Base-by-base conservation (phyloP, 768 basidiomycete species). In the Lyophyllum decastes region DNA sequence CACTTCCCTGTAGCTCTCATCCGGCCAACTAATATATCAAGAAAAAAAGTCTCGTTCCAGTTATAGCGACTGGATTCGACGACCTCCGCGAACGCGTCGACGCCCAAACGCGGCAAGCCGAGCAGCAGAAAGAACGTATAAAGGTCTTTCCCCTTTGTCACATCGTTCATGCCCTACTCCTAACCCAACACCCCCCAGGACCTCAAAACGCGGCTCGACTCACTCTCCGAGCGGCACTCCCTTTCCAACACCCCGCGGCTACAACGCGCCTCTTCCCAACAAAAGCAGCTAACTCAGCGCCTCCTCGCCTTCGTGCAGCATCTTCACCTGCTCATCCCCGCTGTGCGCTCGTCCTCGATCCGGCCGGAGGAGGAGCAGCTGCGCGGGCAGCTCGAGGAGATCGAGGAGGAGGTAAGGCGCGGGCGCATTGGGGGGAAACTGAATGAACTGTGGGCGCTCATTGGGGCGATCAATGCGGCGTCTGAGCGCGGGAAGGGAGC, bases 401-500 rank as follows among this genome's bases (percentile, higher is more conserved):
- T 93, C 49, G 85, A 88, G 65, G 87, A 87, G 52, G 91, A 93
- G 68, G 67, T 93, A 58, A 82, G 83, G 49, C 72, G 73, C 54
- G 84, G 88, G 51, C 73, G 88, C 65, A 77, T 89, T 73, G 81
- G 83, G 33, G 86, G 86, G 44, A 90, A 89, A 66, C 67, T 92
- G 66, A 91, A 90, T 61, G 93, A 94, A 67, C 73, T 95, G 25
- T 95, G 93, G 93, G 91, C 90, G 16, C 75, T 91, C 14, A 81
- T 94, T 9, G 91, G 91, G 3, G 85, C 89, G 45, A 76, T 94
- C 17, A 82, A 82, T 44, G 85, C 88, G 8, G 79, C 83, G 25
- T 73, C 80, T 63, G 85, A 88, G 64, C 71, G 78, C 41, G 80
- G 77, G 59, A 71, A 66, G 27, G 64, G 66, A 12, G 79, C 78